Percentiles rank a stretch among this genome's conserved stretches.
Evolutionary conservation across 352 stramenopile species (phyloP).

Genomic region (Globisporangium ultimum): DNA sequence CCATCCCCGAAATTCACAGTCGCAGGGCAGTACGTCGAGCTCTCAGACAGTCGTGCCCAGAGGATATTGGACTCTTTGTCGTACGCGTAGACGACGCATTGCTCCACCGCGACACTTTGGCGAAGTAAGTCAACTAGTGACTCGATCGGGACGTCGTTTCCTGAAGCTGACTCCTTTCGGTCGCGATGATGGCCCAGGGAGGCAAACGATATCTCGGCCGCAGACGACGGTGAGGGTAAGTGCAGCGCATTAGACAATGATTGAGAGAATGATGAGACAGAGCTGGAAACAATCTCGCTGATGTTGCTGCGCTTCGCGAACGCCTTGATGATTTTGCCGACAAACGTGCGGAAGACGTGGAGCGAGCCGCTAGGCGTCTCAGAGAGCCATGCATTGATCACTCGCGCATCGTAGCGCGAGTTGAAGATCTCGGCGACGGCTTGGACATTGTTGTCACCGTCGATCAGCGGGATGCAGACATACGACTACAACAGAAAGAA

Average conservation of each 20-base stretch:
- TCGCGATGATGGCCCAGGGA: background rate
- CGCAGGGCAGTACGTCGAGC: slow-evolving; percentile 17
- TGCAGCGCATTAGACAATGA: too few relatives aligned
- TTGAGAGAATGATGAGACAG: background rate
- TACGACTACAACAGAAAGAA: slow-evolving; percentile 31
- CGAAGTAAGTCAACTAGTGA: slow-evolving; percentile 52
- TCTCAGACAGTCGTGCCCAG: slow-evolving; percentile 40
- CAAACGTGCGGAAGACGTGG: slow-evolving; percentile 56
- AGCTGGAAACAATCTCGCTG: slow-evolving; percentile 18
- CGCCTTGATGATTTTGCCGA: slow-evolving; percentile 52
- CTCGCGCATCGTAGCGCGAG: slow-evolving; percentile 36
- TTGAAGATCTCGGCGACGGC: slow-evolving; percentile 73
- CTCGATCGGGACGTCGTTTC: slow-evolving; percentile 28
- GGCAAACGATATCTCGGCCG: slow-evolving; percentile 1
- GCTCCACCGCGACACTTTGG: slow-evolving; percentile 42
- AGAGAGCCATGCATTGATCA: slow-evolving; percentile 43
- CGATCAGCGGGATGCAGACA: slow-evolving; percentile 64
- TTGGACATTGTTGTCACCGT: slow-evolving; percentile 44
- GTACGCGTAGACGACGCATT: slow-evolving; percentile 55
- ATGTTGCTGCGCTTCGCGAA: slow-evolving; percentile 37
- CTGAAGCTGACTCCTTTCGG: slow-evolving; percentile 7
- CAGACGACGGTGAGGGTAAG: background rate
- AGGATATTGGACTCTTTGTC: slow-evolving; percentile 51
- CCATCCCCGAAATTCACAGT: slow-evolving; percentile 52
- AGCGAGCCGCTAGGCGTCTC: slow-evolving; percentile 36